A percentile compares a stretch with the other conserved stretches of the same genome.
phyloP scores from a whole-genome alignment of 2,329 filamentous ascomycete species.

The Plenodomus lindquistii region DNA sequence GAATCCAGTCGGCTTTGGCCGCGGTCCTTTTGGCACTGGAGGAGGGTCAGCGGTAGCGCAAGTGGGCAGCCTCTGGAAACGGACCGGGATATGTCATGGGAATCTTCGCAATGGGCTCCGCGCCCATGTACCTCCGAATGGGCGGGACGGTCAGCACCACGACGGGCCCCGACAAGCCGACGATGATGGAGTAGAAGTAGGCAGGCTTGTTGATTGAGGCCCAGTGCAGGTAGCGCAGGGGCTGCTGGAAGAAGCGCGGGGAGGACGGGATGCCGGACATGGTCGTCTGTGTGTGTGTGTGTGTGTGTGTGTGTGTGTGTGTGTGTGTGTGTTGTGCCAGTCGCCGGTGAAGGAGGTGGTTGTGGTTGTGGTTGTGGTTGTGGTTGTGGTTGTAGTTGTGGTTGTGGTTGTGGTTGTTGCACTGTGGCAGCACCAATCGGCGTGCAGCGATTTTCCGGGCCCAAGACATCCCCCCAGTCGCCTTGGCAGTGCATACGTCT shows the following conservation, averaged over 20 bases:
- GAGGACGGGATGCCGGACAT: conserved; percentile 60
- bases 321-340: neutral
- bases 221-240: conserved; percentile 86
- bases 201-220: conserved; percentile 85
- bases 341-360: conserved; percentile 5
- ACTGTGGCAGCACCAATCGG: conserved; percentile 22
- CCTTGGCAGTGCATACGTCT: conserved; percentile 47
- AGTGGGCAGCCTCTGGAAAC: no score
- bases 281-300: conserved; percentile 26
- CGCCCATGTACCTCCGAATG: conserved; percentile 71
- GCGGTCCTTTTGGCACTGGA: conserved; percentile 52
- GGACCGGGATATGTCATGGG: conserved; percentile 92
- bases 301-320: conserved; percentile 1
- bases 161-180: conserved; percentile 75
- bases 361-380: neutral
- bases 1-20: conserved; percentile 51
- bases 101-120: conserved; percentile 67
- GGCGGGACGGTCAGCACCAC: conserved; percentile 73
- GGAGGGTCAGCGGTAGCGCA: conserved; percentile 7
- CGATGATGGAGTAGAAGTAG: conserved; percentile 81
- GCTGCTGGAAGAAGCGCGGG: conserved; percentile 78
- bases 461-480: conserved; percentile 7
- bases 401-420: conserved; percentile 4
- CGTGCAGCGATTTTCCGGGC: conserved; percentile 27
- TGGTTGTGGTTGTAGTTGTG: neutral